Percentiles rank a stretch among this genome's conserved stretches.
phyloP scores from a whole-genome alignment of 352 stramenopile genomes.

The Pythium graminicola region DNA sequence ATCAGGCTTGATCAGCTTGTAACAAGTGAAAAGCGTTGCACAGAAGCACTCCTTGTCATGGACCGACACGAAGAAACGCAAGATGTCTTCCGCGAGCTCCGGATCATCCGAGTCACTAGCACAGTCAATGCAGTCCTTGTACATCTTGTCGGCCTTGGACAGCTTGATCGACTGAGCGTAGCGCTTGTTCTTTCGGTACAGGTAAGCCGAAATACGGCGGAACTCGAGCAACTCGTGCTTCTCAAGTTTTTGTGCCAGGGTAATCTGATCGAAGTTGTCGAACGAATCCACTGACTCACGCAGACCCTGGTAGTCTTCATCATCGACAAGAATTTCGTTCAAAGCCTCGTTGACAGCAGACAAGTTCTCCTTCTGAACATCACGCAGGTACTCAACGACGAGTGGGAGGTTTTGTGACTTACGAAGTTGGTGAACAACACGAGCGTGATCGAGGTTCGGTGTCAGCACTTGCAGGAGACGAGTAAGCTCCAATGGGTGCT shows the following conservation, averaged over 20 bases:
- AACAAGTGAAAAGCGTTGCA: conserved; percentile 98
- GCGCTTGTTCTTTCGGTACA: conserved; percentile 99
- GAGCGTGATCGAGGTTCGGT: conserved; percentile 97
- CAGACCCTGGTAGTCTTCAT: conserved; percentile 98
- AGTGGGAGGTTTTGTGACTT: conserved; percentile 97
- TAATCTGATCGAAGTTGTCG: conserved; percentile 99
- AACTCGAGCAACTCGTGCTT: conserved; percentile 99
- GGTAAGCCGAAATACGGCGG: conserved; percentile 97
- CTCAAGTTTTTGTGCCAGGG: conserved; percentile 96
- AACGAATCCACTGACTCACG: conserved; percentile 97
- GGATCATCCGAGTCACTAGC: conserved; percentile 93
- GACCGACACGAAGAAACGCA: conserved; percentile 98
- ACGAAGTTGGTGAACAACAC: conserved; percentile 97
- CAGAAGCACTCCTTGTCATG: conserved; percentile 99
- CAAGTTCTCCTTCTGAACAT: conserved; percentile 98
- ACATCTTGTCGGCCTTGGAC: conserved; percentile 99
- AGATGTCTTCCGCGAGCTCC: conserved; percentile 95
- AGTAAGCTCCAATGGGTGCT: conserved; percentile 96
- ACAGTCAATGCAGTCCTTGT: conserved; percentile 99
- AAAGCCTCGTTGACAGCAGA: conserved; percentile 98
- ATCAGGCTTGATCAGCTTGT: conserved; percentile 98
- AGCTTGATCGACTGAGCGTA: conserved; percentile 97
- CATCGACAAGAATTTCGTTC: conserved; percentile 95
- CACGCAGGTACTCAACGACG: conserved; percentile 96
- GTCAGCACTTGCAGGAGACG: conserved; percentile 97